Evolutionary conservation across 306 rosid genomes (phyloP), one percentile per base, ranked within the genome.

Genomic region (Vicia faba): DNA sequence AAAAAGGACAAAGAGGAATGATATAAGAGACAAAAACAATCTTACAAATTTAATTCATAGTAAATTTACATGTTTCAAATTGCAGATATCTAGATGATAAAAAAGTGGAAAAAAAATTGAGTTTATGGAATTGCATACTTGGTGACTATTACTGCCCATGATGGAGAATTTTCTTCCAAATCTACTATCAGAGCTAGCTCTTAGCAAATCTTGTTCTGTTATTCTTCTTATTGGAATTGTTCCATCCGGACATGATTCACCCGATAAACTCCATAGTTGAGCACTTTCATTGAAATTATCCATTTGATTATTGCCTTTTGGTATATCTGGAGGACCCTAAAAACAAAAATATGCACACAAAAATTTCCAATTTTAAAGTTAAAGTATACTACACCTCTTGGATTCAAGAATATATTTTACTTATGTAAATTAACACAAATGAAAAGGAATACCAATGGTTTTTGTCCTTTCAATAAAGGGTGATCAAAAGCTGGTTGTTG

Each of bases 401-500:
- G 1, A n/a, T 25, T 25, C 28, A 25, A 25, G 28, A 25, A 25
- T 5, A 31, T 31, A 6, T 31, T 31, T 5, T 31, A 6, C 36
- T 5, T 1, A 31, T 5, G 5, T 5, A 5, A 31, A 5, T 0
- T 5, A 31, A 31, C 8, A 5, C 1, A 31, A 31, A 5, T 5
- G 36, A 31, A 41, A 41, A 11, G 43, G 7, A 29, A 29, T 84
- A 92, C 97, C 91, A 88, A 23, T 82, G 96, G 95, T 73, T 78
- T 84, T 14, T 81, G 84, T 10, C 87, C 97, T 70, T 73, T 82
- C 41, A 93, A 78, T 9, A 55, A 73, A 54, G 98, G 95, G 76
- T 93, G 97, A 75, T 93, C 97, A 72, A 93, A 93, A 66, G 98
- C 97, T 73, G 96, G 95, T 79, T 93, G 98, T 7, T 51, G 76